phyloP scores from a whole-genome alignment of 306 rosid genomes.

The Cucurbita moschata region DNA sequence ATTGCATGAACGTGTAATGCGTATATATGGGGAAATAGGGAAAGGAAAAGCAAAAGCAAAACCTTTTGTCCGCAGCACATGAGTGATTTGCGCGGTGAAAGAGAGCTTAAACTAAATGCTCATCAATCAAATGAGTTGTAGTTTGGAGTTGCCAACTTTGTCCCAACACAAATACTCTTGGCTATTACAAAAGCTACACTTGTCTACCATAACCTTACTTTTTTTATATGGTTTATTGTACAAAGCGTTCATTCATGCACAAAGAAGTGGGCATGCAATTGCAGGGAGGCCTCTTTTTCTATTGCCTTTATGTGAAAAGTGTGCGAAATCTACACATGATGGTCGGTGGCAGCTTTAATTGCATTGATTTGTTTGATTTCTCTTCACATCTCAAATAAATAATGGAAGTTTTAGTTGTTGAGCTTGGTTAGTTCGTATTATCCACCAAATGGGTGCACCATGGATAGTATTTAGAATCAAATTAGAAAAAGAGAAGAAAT shows the following conservation, averaged over 20 bases:
- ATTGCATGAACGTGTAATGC: not conserved
- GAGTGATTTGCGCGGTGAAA: not conserved
- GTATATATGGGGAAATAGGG: not conserved
- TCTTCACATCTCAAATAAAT: too few species aligned
- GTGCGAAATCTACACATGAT: not conserved
- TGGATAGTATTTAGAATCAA: too few species aligned
- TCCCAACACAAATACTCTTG: not conserved
- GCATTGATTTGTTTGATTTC: too few species aligned
- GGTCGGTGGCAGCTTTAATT: too few species aligned
- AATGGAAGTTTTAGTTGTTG: too few species aligned
- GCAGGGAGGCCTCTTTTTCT: not conserved
- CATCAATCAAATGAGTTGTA: not conserved
- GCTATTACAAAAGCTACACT: not conserved
- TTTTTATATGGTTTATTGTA: not conserved
- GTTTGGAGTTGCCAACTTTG: not conserved
- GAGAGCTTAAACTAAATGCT: not conserved
- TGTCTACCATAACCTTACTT: not conserved
- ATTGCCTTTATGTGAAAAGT: not conserved
- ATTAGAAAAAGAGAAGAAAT: not conserved
- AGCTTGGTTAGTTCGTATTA: too few species aligned
- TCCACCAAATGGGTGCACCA: too few species aligned
- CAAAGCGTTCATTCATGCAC: not conserved
- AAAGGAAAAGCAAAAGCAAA: not conserved
- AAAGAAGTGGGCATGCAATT: slow-evolving; percentile 5
- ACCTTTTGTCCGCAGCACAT: slow-evolving; percentile 3